Base-by-base conservation (phyloP, 768 basidiomycete genomes). In the Auricularia cornea region DNA sequence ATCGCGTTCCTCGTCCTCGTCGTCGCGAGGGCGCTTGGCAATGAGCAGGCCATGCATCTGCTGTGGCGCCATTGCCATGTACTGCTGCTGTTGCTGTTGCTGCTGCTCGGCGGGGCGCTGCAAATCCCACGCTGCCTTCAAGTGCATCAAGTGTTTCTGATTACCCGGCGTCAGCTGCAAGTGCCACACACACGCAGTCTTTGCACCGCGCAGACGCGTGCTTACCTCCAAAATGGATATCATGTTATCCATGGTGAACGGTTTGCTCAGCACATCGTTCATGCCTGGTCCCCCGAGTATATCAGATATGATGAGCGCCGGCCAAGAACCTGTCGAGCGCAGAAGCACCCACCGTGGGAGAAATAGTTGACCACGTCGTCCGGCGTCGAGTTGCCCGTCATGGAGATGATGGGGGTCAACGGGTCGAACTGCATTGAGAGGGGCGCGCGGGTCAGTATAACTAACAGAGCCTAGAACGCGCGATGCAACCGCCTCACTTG, bases 251-350 rank as follows among this genome's bases (percentile, higher is more conserved):
- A 93, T 92, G n/a, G 92, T 96, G 76, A 98, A 98, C 3, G 96
- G 96, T 73, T 98, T 98, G 8, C 94, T 90, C n/a, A 98, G 78
- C 63, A 97, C 90, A 75, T 98, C 95, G 74, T 96, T 98, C 95
- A 98, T 98, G 20, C 94, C 89, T 79, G 28, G n/a, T n/a, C n/a
- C n/a, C 29, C 23, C 6, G 20, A 18, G 16, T 2, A 12, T 31
- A 60, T 18, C 51, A n/a, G 14, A 48, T 28, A 8, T 16, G 32
- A 35, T 1, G 26, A 11, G 5, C 40, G 14, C 14, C 33, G 59
- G 30, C 28, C 16, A 52, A n/a, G 44, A 38, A 30, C 12, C 16
- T 48, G 44, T 18, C 35, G n/a, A n/a, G n/a, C 35, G 35, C 35
- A 14, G 35, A 48, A 48, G 23, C 23, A 20, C 44, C 12, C 6